Conservation (phyloP, 805 yeast species). For the Candida nemodendra region DNA sequence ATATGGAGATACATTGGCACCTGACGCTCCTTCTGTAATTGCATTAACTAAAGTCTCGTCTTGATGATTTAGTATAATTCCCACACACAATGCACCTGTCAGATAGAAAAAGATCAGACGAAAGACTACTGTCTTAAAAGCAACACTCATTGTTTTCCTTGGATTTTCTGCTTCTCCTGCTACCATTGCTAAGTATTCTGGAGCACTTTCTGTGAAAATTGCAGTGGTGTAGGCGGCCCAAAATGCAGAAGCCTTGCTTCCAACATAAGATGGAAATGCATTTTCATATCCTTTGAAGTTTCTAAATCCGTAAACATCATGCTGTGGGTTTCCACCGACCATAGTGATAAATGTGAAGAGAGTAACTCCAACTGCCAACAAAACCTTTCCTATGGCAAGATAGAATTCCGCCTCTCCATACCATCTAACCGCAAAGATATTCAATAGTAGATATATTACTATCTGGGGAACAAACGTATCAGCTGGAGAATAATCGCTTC, state of each 20-base stretch:
- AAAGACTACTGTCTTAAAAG: conserved; percentile 39
- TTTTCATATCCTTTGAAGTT: conserved; percentile 2
- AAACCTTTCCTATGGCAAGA: conserved; percentile 43
- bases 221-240: conserved; percentile 37
- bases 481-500: conserved; percentile 45
- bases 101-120: conserved; percentile 41
- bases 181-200: conserved; percentile 42
- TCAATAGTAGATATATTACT: conserved; percentile 38
- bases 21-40: conserved; percentile 54
- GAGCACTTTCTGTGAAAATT: conserved; percentile 40
- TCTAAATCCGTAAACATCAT: conserved; percentile 46
- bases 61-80: conserved; percentile 36
- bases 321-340: conserved; percentile 53
- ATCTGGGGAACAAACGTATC: conserved; percentile 42
- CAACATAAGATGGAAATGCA: conserved; percentile 47
- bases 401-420: conserved; percentile 51
- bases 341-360: conserved; percentile 48
- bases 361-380: conserved; percentile 45
- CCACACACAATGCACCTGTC: conserved; percentile 40
- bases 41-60: conserved; percentile 39
- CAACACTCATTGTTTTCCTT: conserved; percentile 37
- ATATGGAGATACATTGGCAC: conserved; percentile 73
- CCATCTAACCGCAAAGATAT: conserved; percentile 43
- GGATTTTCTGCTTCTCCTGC: conserved; percentile 43
- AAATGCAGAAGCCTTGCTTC: conserved; percentile 43